Evolutionary conservation across 306 rosid genomes (phyloP).

Genomic region (Mimosa pudica): DNA sequence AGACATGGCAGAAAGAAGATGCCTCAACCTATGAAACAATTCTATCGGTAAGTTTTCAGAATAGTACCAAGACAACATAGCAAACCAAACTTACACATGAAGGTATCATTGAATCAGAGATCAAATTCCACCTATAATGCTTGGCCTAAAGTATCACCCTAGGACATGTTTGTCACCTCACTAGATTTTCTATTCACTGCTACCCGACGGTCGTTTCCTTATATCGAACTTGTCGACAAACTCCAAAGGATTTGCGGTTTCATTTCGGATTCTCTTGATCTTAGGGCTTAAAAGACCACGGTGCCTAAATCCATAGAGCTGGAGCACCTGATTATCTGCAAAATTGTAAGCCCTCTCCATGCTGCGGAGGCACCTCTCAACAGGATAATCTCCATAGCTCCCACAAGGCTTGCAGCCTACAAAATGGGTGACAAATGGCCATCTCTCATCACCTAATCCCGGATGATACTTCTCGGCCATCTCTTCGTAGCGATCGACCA

Average conservation of each 20-base stretch:
- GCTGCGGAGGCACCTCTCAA: slow-evolving; percentile 85
- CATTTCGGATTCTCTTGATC: slow-evolving; percentile 82
- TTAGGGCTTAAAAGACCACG: slow-evolving; percentile 92
- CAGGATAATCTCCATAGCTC: slow-evolving; percentile 96
- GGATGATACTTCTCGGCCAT: slow-evolving; percentile 97
- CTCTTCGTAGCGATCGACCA: slow-evolving; percentile 93
- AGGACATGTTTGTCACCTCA: slow-evolving; percentile 28
- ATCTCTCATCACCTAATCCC: slow-evolving; percentile 89
- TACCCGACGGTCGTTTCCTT: slow-evolving; percentile 41
- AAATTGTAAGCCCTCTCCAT: slow-evolving; percentile 98
- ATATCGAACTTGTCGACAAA: slow-evolving; percentile 61
- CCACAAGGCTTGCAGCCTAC: slow-evolving; percentile 99
- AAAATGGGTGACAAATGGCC: slow-evolving; percentile 98
- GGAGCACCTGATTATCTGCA: slow-evolving; percentile 93
- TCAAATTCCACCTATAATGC: slow-evolving; percentile 39
- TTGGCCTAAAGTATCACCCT: slow-evolving; percentile 46
- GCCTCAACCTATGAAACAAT: slow-evolving; percentile 49
- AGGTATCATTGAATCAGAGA: slow-evolving; percentile 35
- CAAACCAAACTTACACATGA: slow-evolving; percentile 33
- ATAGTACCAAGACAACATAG: slow-evolving; percentile 35
- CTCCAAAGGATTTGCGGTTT: slow-evolving; percentile 65
- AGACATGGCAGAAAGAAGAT: slow-evolving; percentile 33
- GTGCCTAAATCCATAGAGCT: slow-evolving; percentile 84
- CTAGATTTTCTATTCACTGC: slow-evolving; percentile 47
- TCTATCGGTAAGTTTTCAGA: slow-evolving; percentile 41